Evolutionary conservation across 2,329 filamentous ascomycete species (phyloP).

Genomic region (Apiospora malaysiana): DNA sequence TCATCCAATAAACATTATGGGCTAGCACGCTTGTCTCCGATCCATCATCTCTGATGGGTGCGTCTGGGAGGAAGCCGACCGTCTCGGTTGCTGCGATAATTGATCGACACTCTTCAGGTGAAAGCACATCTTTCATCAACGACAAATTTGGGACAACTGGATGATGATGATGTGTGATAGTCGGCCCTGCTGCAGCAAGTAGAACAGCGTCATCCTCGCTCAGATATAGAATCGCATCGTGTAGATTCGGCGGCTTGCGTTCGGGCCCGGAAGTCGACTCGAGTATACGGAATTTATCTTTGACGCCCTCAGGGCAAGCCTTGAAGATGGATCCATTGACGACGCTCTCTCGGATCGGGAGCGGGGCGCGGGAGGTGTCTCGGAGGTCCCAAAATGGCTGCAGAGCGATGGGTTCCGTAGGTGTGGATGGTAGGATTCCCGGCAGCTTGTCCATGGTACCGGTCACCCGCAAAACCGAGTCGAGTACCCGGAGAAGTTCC

Average conservation of each 20-base stretch:
- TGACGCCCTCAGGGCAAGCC: constrained; percentile 43
- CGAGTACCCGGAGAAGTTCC: constrained; percentile 65
- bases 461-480: constrained; percentile 67
- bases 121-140: constrained; percentile 65
- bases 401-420: constrained; percentile 57
- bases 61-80: constrained; percentile 70
- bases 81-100: constrained; percentile 72
- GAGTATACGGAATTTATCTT: constrained; percentile 58
- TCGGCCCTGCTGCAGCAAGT: constrained; percentile 50
- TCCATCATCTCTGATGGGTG: constrained; percentile 68
- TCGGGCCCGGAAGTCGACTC: constrained; percentile 65
- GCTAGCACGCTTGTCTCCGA: constrained; percentile 67
- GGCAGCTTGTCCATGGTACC: constrained; percentile 62
- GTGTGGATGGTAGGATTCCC: constrained; percentile 38
- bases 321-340: constrained; percentile 61
- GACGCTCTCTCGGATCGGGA: constrained; percentile 62
- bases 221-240: constrained; percentile 69
- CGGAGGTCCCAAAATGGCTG: constrained; percentile 68
- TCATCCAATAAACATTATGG: constrained; percentile 78
- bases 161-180: constrained; percentile 63
- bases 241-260: constrained; percentile 71
- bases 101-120: constrained; percentile 64
- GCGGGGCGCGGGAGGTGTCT: constrained; percentile 41
- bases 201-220: constrained; percentile 62
- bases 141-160: constrained; percentile 67